These are phyloP conservation scores for Venustampulla echinocandica DNA, from an alignment of 495 filamentous ascomycete genomes.

Conservation along the genomic window DNA sequence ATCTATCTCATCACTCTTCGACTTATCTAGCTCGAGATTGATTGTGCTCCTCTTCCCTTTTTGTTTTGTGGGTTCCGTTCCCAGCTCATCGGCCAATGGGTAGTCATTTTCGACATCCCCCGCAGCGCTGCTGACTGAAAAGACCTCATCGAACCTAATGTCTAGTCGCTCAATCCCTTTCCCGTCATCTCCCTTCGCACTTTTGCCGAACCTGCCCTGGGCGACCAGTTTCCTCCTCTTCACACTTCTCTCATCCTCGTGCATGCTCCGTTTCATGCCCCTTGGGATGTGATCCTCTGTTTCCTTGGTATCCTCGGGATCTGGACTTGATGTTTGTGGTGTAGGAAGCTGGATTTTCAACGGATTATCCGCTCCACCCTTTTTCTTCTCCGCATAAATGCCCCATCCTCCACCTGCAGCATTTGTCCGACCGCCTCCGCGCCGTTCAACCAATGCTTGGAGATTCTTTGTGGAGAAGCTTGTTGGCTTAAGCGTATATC, in stretches of 20 bases:
- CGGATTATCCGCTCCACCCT: constrained; percentile 16
- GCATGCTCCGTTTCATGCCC: constrained; percentile 20
- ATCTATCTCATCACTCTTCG: constrained; percentile 24
- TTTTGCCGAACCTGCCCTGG: constrained; percentile 47
- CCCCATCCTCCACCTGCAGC: constrained; percentile 68
- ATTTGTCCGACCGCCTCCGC: constrained; percentile 59
- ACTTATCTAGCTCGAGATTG: constrained; percentile 20
- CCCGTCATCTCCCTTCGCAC: constrained; percentile 40
- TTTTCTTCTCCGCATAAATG: constrained; percentile 58
- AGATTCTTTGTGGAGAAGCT: constrained; percentile 60
- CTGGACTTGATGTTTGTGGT: constrained; percentile 17
- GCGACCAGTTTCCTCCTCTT: constrained; percentile 40
- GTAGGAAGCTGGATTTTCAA: constrained; percentile 20
- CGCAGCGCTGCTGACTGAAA: constrained; percentile 27
- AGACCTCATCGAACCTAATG: constrained; percentile 47
- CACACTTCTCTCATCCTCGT: constrained; percentile 27
- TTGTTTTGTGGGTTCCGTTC: constrained; percentile 24
- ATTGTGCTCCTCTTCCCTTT: constrained; percentile 28
- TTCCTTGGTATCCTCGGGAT: constrained; percentile 28
- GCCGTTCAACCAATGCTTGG: constrained; percentile 50
- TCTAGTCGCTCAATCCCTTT: constrained; percentile 53
- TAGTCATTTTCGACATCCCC: constrained; percentile 16
- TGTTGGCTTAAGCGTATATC: constrained; percentile 58
- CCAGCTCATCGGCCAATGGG: constrained; percentile 26
- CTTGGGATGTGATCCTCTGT: constrained; percentile 10